These are phyloP conservation scores for Mikania micrantha DNA, from an alignment of 129 eudicot species.

Conservation along the genomic window DNA sequence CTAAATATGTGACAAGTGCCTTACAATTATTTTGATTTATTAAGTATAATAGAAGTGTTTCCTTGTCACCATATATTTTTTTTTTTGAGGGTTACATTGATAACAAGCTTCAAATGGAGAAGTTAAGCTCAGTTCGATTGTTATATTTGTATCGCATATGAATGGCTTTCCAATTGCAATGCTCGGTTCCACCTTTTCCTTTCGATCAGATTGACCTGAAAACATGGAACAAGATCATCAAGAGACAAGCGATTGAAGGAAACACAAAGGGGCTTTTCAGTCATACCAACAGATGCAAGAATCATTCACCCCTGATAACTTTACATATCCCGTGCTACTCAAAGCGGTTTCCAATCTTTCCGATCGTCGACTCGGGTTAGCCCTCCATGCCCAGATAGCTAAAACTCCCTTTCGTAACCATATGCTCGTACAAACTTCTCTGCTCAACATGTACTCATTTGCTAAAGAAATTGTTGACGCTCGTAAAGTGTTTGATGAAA, in stretches of 20 bases:
- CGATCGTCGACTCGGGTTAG: slow-evolving; percentile 20
- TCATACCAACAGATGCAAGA: slow-evolving; percentile 35
- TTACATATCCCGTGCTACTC: slow-evolving; percentile 45
- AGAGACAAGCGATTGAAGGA: slow-evolving; percentile 33
- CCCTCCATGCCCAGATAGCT: slow-evolving; percentile 41
- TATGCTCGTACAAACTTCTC: slow-evolving; percentile 38
- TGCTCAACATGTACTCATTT: slow-evolving; percentile 39
- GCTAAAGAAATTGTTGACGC: slow-evolving; percentile 14
- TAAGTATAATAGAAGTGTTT: no score
- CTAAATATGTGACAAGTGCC: no score
- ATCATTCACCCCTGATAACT: slow-evolving; percentile 36
- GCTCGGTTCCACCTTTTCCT: slow-evolving; percentile 14
- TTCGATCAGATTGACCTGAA: slow-evolving; percentile 20
- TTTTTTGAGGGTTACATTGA: no score
- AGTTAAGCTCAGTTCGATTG: neutral
- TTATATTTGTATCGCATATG: neutral
- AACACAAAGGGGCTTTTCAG: slow-evolving; percentile 26
- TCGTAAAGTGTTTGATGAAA: slow-evolving; percentile 30
- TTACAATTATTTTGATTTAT: no score
- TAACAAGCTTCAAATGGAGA: no score
- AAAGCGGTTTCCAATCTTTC: slow-evolving; percentile 31
- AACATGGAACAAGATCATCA: slow-evolving; percentile 46
- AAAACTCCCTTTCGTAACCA: slow-evolving; percentile 27
- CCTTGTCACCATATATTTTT: no score
- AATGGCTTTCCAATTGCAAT: slow-evolving; percentile 31